Base-by-base conservation (phyloP, 176 grass and related monocot genomes). In the Musa beccarii region DNA sequence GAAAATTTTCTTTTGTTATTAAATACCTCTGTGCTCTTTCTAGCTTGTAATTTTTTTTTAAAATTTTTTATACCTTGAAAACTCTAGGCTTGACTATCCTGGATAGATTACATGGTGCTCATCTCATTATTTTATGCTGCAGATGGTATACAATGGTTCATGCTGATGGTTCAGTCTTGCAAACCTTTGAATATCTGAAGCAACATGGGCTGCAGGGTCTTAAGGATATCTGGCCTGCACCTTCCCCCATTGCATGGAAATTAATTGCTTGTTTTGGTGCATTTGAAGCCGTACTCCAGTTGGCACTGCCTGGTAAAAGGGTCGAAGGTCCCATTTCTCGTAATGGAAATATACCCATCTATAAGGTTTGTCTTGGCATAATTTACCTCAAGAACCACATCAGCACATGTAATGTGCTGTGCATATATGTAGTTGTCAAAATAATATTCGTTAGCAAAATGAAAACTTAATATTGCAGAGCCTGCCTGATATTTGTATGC, bases 91-190 rank as follows among this genome's bases (percentile, higher is more conserved):
- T 19, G 1, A n/a, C 43, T 53, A 28, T 25, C 75, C 23, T 2
- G 54, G 72, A 53, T 52, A 70, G 56, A 12, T 51, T 28, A 52
- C 28, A 69, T 24, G 2, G 9, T 53, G 20, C 9, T 68, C 34
- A 53, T 59, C 5, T 53, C 57, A 17, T 52, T 63, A 15, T 52
- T 53, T 57, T 73, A 4, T 66, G 66, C 7, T 34, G 77, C 91
- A 99, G 96, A 78, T 99, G 96, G 96, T 95, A 95, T 83, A 99
- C 96, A 5, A 86, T 99, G 91, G 96, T 89, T 75, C 86, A 89
- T 85, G 88, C 91, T 28, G 91, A 99, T 82, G 96, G 96, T 61
- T 99, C 96, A 5, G 84, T 99, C 52, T 3, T 86, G 86, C 71
- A 28, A 75, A 95, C 88, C 49, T 99, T 84, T 54, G 84, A 92